Evolutionary conservation across 768 basidiomycete species (phyloP), one percentile per base, ranked within the genome.

Genomic region (Gymnopilus junonius): DNA sequence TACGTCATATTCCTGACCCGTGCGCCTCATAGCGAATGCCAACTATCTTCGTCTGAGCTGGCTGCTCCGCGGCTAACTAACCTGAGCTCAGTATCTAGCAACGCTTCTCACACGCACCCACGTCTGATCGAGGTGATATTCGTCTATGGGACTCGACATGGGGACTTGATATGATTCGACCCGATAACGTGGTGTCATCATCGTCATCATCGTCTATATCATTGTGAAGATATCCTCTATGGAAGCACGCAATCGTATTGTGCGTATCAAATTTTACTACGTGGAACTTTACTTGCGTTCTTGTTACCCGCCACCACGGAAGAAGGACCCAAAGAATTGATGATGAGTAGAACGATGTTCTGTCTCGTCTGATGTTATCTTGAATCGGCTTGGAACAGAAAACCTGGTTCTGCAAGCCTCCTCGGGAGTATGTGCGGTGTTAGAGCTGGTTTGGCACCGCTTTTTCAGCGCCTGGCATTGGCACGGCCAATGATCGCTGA

Each of bases 51-150:
- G 31, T 51, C n/a, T 29, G 48, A 7, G n/a, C 27, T n/a, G 23
- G 11, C n/a, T 51, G 48, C 48, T 51, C 48, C 48, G 48, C 48
- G 48, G 48, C 27, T 51, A 51, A 51, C 29, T 51, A 51, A 29
- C 48, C 48, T 8, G 48, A 20, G 29, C 48, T 32, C 27, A 17
- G 8, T 5, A 11, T 15, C 29, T 29, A 8, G 27, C 48, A 51
- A 51, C 48, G 48, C 48, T 51, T 31, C 48, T 51, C 48, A 51
- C 48, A 29, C 29, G 17, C 48, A 29, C 29, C 29, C 48, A 29
- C 8, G 48, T 14, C 27, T 29, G 48, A 51, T 27, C 8, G 15
- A 51, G 48, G 27, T 51, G 27, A 32, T 51, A 29, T 29, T 29
- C 29, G 48, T 29, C 23, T 51, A 29, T 51, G 48, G 17, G 31